Evolutionary conservation across 495 filamentous ascomycete species (phyloP).

Genomic region (Coniosporium apollinis): DNA sequence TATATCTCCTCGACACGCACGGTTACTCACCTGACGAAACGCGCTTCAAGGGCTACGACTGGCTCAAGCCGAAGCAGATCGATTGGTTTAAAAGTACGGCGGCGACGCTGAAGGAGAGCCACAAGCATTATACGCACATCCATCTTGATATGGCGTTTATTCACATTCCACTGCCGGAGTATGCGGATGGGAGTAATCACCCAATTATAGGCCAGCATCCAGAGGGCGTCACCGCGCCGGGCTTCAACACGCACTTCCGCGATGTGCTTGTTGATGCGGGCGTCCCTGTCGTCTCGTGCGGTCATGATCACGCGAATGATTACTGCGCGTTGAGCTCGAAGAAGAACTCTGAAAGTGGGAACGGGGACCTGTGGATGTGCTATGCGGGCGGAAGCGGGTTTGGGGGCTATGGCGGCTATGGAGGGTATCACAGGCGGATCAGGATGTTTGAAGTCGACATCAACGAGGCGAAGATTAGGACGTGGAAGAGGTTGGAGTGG

Average conservation of each 20-base stretch:
- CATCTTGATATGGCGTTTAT: slow-evolving; percentile 97
- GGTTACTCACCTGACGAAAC: slow-evolving; percentile 80
- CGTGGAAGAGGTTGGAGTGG: slow-evolving; percentile 86
- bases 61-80: slow-evolving; percentile 87
- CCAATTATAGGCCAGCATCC: slow-evolving; percentile 46
- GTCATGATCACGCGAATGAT: slow-evolving; percentile 95
- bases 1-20: slow-evolving; percentile 91
- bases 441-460: slow-evolving; percentile 87
- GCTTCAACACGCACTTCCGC: slow-evolving; percentile 74
- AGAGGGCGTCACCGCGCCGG: slow-evolving; percentile 70
- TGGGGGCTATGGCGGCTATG: slow-evolving; percentile 86
- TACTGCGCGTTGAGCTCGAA: slow-evolving; percentile 62
- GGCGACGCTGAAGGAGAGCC: slow-evolving; percentile 45
- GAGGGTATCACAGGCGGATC: slow-evolving; percentile 65
- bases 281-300: slow-evolving; percentile 71
- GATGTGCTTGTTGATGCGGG: slow-evolving; percentile 73
- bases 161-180: slow-evolving; percentile 91
- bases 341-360: slow-evolving; percentile 14
- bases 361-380: slow-evolving; percentile 75
- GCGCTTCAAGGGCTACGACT: slow-evolving; percentile 78
- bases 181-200: slow-evolving; percentile 32
- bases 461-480: slow-evolving; percentile 67
- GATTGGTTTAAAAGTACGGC: slow-evolving; percentile 79
- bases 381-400: slow-evolving; percentile 81
- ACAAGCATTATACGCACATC: slow-evolving; percentile 77